Base-by-base conservation (phyloP, 1,139 yeast species). In the Casaregolazyma suthepensis region DNA sequence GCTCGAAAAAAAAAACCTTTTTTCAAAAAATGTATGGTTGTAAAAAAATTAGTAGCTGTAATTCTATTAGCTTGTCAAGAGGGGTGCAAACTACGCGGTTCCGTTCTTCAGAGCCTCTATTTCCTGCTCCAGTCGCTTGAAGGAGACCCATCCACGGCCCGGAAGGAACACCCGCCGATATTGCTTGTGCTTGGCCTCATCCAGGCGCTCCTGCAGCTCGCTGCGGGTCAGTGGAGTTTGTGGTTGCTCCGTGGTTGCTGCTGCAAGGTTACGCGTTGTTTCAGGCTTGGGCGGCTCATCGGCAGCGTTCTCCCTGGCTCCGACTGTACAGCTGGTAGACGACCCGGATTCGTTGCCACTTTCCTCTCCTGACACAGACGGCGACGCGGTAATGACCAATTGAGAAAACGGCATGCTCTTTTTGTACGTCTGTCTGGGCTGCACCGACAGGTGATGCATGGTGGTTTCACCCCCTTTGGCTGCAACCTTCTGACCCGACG, bases 131-230 rank as follows among this genome's bases (percentile, higher is more conserved):
- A 77, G 60, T 52, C 67, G 64, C 40, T 67, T 68, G 1, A 71
- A 61, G 1, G 78, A 68, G 20, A 77, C 70, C 85, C 85, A 81
- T 0, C 85, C 85, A 48, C 79, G 65, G 2, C 76, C 76, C 1
- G 82, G 83, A 22, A 80, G 67, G 57, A 76, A 78, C 5, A 80
- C 62, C 37, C 85, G 65, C 45, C 79, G 72, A 55, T 74, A 75
- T 38, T 66, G 63, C 53, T 64, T 64, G 23, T 59, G 54, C 48
- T 59, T 63, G n/a, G 67, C 68, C 44, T 65, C 71, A n/a, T 59
- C 60, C 26, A 63, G 35, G 22, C 54, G 56, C 17, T 38, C 46
- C 46, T 38, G 29, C 40, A 51, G 52, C 37, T 50, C 54, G 7
- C 29, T 51, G 1, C 40, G 42, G 4, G 56, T 46, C 38, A 50